Evolutionary conservation across 2,329 filamentous ascomycete species (phyloP).

Genomic region (Calonectria henricotiae): DNA sequence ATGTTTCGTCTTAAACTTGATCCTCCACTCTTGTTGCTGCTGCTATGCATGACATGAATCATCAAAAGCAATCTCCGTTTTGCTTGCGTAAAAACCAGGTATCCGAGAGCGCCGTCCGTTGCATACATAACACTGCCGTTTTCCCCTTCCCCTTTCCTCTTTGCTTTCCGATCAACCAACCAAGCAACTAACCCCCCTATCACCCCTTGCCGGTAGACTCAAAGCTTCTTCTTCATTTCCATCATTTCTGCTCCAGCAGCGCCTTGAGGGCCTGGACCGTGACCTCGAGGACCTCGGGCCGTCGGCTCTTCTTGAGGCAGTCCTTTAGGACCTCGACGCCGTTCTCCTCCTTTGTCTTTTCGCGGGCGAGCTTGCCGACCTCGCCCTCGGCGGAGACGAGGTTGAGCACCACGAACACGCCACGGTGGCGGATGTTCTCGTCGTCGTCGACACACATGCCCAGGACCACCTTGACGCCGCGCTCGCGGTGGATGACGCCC

Average conservation of each 20-base stretch:
- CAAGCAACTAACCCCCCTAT: not conserved
- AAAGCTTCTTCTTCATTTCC: constrained; percentile 13
- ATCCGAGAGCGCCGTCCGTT: constrained; percentile 34
- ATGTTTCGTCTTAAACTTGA: constrained; percentile 29
- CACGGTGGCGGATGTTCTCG: constrained; percentile 80
- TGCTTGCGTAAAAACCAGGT: constrained; percentile 24
- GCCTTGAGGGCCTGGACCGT: constrained; percentile 82
- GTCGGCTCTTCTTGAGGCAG: constrained; percentile 78
- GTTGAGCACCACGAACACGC: constrained; percentile 83
- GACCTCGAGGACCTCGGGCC: constrained; percentile 79
- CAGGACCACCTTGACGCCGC: constrained; percentile 85
- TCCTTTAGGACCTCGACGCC: constrained; percentile 80
- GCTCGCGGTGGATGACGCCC: constrained; percentile 79
- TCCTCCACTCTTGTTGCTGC: constrained; percentile 21
- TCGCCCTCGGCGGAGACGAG: constrained; percentile 79
- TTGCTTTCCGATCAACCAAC: not conserved
- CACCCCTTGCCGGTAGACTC: not conserved
- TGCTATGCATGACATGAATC: constrained; percentile 29
- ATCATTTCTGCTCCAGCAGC: constrained; percentile 66
- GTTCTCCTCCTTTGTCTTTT: constrained; percentile 74
- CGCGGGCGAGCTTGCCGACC: constrained; percentile 73
- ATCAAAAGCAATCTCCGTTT: constrained; percentile 28
- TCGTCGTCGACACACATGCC: constrained; percentile 82
- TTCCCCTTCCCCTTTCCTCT: not conserved
- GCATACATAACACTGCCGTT: constrained; percentile 29